Conservation (phyloP, 257 asterid genomes). For the Cinchona pubescens region DNA sequence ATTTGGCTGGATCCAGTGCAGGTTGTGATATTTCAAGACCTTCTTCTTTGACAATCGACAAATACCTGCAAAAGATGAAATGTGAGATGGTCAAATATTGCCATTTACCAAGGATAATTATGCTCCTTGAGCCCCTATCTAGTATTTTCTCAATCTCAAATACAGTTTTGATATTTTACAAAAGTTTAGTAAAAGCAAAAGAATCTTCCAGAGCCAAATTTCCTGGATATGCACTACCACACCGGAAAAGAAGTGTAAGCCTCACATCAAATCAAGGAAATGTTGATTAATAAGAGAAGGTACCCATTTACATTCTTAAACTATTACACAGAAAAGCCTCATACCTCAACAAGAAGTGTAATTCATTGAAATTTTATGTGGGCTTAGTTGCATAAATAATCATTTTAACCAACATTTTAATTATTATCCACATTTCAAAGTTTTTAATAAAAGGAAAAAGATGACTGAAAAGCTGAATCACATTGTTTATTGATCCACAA, state of each 20-base stretch:
- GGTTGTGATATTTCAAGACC: constrained; percentile 90
- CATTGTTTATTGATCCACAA: too few relatives aligned
- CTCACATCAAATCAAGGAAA: background rate
- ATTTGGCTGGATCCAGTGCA: constrained; percentile 54
- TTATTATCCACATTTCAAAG: too few relatives aligned
- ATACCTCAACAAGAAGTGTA: background rate
- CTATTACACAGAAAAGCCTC: background rate
- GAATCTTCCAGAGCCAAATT: background rate
- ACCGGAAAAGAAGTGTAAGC: background rate
- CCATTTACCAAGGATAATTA: background rate
- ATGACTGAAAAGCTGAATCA: too few relatives aligned
- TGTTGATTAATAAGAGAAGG: background rate
- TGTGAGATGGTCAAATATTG: background rate
- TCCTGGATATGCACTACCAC: background rate
- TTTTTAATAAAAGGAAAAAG: too few relatives aligned
- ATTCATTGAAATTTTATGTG: too few relatives aligned
- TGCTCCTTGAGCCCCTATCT: background rate
- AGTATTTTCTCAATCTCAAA: background rate
- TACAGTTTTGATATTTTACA: background rate
- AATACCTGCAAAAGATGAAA: constrained; percentile 45
- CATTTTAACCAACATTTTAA: too few relatives aligned
- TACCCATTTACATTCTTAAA: background rate
- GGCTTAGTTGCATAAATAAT: too few relatives aligned
- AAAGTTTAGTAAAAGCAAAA: background rate
- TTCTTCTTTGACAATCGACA: constrained; percentile 64